Percentiles rank a stretch among this genome's conserved stretches.
phyloP scores from a whole-genome alignment of 106 monocot species.

The Allium cepa region DNA sequence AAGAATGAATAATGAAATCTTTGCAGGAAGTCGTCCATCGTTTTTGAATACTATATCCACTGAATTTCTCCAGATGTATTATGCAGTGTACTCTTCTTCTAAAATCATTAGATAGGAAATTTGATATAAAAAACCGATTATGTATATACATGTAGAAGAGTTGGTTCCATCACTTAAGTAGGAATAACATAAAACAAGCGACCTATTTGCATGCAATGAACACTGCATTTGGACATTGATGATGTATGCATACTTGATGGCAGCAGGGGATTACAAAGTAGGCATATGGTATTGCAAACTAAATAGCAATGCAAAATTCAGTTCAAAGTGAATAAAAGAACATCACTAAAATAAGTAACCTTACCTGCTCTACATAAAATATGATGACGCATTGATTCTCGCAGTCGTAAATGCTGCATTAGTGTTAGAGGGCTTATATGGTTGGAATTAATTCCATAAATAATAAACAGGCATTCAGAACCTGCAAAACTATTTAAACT shows the following conservation, averaged over 20 bases:
- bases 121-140: too few species aligned
- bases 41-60: too few species aligned
- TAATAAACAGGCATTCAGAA: constrained; percentile 9
- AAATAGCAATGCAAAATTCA: not conserved
- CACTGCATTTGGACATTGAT: constrained; percentile 1
- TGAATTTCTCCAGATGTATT: too few species aligned
- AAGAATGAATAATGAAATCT: too few species aligned
- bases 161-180: too few species aligned
- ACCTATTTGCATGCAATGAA: too few species aligned
- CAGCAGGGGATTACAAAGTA: not conserved
- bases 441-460: constrained; percentile 17
- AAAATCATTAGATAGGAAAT: too few species aligned
- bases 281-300: not conserved
- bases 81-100: too few species aligned
- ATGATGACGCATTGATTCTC: constrained; percentile 12
- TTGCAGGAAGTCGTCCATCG: too few species aligned
- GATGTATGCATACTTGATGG: not conserved
- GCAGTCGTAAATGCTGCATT: constrained; percentile 18
- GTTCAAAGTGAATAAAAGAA: not conserved
- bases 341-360: constrained; percentile 1
- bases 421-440: constrained; percentile 19
- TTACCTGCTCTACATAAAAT: constrained; percentile 22
- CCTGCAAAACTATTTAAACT: constrained; percentile 33
- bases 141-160: too few species aligned
- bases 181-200: too few species aligned